Percentiles rank a stretch among this genome's conserved stretches.
These are phyloP conservation scores for Musa balbisiana DNA, from an alignment of 202 grass and related monocot species.

Conservation along the genomic window DNA sequence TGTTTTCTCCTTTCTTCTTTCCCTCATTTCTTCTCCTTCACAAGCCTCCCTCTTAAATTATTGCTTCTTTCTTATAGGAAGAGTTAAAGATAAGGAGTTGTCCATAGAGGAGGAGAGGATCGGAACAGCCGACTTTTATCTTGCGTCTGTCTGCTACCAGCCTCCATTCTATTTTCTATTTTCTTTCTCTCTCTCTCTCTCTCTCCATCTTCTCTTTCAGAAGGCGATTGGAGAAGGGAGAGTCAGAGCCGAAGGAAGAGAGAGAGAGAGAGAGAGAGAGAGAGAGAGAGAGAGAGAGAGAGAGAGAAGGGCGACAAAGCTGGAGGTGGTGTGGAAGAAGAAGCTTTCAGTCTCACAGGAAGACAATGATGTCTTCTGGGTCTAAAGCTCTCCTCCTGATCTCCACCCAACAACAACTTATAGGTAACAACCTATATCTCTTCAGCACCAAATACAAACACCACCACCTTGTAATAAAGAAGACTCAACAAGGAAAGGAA, in stretches of 20 bases:
- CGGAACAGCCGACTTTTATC: slow-evolving; percentile 57
- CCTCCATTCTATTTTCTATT: slow-evolving; percentile 24
- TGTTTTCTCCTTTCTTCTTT: slow-evolving; percentile 1
- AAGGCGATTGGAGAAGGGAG: slow-evolving; percentile 74
- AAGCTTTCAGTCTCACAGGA: slow-evolving; percentile 44
- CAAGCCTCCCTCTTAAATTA: background rate
- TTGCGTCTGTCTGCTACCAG: slow-evolving; percentile 15
- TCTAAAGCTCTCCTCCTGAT: background rate
- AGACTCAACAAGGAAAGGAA: too few relatives aligned
- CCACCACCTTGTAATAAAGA: too few relatives aligned
- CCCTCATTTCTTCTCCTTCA: background rate
- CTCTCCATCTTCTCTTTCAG: slow-evolving; percentile 48
- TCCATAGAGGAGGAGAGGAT: slow-evolving; percentile 15
- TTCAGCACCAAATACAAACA: background rate
- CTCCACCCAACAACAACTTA: background rate
- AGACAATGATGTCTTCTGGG: slow-evolving; percentile 80
- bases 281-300: slow-evolving; percentile 2
- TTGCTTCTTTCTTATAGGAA: slow-evolving; percentile 2
- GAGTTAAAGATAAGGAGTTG: slow-evolving; percentile 16
- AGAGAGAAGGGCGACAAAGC: slow-evolving; percentile 15
- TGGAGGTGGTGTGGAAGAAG: slow-evolving; percentile 16
- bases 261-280: slow-evolving; percentile 18
- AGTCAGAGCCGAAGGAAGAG: background rate
- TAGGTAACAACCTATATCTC: background rate
- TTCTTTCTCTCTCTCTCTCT: background rate